phyloP scores from a whole-genome alignment of 257 asterid genomes.

The Solanum stenotomum region DNA sequence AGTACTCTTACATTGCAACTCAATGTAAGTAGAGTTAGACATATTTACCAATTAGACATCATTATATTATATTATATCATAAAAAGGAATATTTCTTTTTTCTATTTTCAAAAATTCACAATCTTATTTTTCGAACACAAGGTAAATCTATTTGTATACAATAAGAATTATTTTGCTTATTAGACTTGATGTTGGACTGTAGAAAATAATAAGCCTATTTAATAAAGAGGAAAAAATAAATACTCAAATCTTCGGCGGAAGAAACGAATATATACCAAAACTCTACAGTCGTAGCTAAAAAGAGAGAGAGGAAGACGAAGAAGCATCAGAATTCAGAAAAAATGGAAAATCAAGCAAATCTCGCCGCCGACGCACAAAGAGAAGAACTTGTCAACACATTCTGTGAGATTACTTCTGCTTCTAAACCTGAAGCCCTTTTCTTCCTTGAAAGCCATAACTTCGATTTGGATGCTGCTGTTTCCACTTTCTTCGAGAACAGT shows the following conservation, averaged over 20 bases:
- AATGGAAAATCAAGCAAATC: conserved; percentile 21
- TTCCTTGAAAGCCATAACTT: conserved; percentile 76
- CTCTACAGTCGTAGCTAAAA: background rate
- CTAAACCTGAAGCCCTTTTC: conserved; percentile 66
- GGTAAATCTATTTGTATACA: too few relatives aligned
- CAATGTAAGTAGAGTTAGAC: too few relatives aligned
- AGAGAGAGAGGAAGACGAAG: background rate
- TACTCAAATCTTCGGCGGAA: background rate
- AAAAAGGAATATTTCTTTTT: too few relatives aligned
- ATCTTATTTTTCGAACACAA: too few relatives aligned
- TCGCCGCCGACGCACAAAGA: background rate
- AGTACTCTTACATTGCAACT: background rate
- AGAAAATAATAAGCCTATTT: background rate
- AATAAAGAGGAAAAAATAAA: background rate
- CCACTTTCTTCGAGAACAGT: conserved; percentile 61
- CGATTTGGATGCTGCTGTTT: conserved; percentile 80
- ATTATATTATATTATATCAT: too few relatives aligned
- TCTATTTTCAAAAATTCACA: too few relatives aligned
- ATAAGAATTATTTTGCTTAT: background rate
- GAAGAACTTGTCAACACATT: conserved; percentile 43
- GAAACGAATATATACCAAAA: background rate
- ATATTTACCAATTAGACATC: too few relatives aligned
- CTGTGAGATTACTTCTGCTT: conserved; percentile 60
- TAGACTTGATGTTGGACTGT: background rate
- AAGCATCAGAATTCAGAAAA: background rate